Percentiles rank a stretch among this genome's conserved stretches.
Conservation (phyloP, 352 stramenopile genomes). For the Blastocystis sp. region DNA sequence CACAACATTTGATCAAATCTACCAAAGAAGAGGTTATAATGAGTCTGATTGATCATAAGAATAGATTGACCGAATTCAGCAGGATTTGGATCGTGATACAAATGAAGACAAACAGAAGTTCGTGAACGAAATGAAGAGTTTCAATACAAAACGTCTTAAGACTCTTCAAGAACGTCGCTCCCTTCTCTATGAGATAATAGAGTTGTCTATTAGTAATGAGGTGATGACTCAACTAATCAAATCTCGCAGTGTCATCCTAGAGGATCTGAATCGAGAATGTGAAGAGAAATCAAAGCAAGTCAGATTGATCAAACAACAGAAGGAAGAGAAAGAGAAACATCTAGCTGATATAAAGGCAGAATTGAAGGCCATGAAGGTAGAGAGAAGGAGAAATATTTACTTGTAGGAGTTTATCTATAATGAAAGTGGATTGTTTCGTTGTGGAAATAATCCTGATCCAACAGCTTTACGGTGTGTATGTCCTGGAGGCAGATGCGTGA, state of each 20-base stretch:
- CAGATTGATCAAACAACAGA: background rate
- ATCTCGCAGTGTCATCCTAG: background rate
- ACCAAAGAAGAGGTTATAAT: background rate
- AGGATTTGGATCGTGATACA: background rate
- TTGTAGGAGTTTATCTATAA: conserved; percentile 42
- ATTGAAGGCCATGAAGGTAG: conserved; percentile 64
- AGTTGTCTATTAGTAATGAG: background rate
- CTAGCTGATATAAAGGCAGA: conserved; percentile 67
- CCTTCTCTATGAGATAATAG: background rate
- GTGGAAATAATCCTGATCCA: conserved; percentile 17
- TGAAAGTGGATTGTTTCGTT: conserved; percentile 44
- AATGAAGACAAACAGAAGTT: conserved; percentile 66
- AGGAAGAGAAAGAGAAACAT: conserved; percentile 66
- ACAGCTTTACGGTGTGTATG: conserved; percentile 12
- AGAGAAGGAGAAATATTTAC: background rate
- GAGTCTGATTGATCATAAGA: background rate
- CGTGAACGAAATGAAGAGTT: conserved; percentile 66
- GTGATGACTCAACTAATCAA: background rate
- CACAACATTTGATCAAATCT: background rate
- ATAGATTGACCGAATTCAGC: background rate
- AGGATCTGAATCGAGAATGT: background rate
- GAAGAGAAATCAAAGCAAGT: background rate
- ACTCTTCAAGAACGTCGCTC: background rate
- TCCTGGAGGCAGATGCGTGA: background rate
- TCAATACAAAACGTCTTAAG: background rate